Evolutionary conservation across 352 stramenopile genomes (phyloP).

Genomic region (Globisporangium acanthophoron): DNA sequence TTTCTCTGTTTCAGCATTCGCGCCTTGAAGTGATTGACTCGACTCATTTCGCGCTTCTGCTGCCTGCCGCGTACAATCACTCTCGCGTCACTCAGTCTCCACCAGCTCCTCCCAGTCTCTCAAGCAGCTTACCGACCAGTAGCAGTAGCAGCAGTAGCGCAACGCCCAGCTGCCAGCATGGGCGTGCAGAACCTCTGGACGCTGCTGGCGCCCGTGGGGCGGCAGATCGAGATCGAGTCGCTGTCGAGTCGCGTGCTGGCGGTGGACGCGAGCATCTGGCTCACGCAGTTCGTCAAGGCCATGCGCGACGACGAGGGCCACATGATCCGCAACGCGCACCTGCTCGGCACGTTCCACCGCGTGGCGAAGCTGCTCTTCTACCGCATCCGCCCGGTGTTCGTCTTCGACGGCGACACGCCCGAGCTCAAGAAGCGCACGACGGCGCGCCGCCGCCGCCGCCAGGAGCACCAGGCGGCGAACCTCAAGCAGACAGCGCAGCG

Average conservation of each 20-base stretch:
- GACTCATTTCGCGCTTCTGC: background rate
- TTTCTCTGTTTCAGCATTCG: background rate
- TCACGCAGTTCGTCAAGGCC: slow-evolving; percentile 99
- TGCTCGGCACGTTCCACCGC: slow-evolving; percentile 93
- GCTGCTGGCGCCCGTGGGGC: slow-evolving; percentile 93
- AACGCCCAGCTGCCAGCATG: slow-evolving; percentile 55
- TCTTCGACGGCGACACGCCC: slow-evolving; percentile 98
- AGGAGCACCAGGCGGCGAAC: slow-evolving; percentile 73
- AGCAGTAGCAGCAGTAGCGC: background rate
- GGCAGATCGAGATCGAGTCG: slow-evolving; percentile 97
- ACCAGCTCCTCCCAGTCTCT: background rate
- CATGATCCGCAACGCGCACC: slow-evolving; percentile 93
- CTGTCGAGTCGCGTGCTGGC: slow-evolving; percentile 94
- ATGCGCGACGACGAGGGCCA: slow-evolving; percentile 95
- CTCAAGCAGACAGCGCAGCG: slow-evolving; percentile 91
- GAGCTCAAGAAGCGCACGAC: slow-evolving; percentile 94
- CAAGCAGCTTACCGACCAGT: background rate
- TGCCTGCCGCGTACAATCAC: too few species aligned
- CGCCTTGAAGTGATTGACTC: background rate
- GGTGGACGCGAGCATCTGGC: slow-evolving; percentile 99
- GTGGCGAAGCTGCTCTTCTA: slow-evolving; percentile 95
- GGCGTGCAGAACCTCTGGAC: slow-evolving; percentile 98
- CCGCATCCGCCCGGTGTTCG: slow-evolving; percentile 96
- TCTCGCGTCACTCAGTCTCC: background rate
- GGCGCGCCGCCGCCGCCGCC: slow-evolving; percentile 47